phyloP scores from a whole-genome alignment of 2,329 filamentous ascomycete genomes.

The Xylaria sp. region DNA sequence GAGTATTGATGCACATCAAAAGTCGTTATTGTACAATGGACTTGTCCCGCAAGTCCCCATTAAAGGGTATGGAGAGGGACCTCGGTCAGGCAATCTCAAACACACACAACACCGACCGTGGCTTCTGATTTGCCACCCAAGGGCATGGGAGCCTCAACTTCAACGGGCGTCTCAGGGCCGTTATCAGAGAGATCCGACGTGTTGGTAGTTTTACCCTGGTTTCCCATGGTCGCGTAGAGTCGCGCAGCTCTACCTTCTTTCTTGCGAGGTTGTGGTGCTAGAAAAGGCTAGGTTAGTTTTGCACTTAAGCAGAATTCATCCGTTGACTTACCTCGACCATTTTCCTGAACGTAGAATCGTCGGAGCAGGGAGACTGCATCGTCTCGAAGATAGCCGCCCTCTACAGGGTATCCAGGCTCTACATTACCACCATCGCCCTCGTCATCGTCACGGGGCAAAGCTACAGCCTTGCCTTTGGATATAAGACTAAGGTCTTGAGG shows the following conservation, averaged over 20 bases:
- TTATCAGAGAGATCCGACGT: conserved; percentile 39
- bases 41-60: background rate
- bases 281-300: conserved; percentile 22
- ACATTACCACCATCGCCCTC: conserved; percentile 69
- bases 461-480: conserved; percentile 49
- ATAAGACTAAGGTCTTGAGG: conserved; percentile 36
- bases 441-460: conserved; percentile 44
- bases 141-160: conserved; percentile 28
- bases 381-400: conserved; percentile 86
- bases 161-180: conserved; percentile 33
- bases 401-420: conserved; percentile 79
- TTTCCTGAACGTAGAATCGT: conserved; percentile 97
- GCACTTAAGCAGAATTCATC: background rate
- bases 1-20: conserved; percentile 28
- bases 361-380: conserved; percentile 92
- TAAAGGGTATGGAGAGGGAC: background rate
- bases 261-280: conserved; percentile 45
- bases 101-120: conserved; percentile 16
- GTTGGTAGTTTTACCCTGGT: conserved; percentile 33
- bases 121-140: conserved; percentile 16
- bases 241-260: conserved; percentile 45
- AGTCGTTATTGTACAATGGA: conserved; percentile 26
- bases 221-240: conserved; percentile 41
- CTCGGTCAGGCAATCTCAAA: background rate
- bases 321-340: conserved; percentile 74